phyloP scores from a whole-genome alignment of 2,329 filamentous ascomycete genomes.

The Venturiaceae sp. region DNA sequence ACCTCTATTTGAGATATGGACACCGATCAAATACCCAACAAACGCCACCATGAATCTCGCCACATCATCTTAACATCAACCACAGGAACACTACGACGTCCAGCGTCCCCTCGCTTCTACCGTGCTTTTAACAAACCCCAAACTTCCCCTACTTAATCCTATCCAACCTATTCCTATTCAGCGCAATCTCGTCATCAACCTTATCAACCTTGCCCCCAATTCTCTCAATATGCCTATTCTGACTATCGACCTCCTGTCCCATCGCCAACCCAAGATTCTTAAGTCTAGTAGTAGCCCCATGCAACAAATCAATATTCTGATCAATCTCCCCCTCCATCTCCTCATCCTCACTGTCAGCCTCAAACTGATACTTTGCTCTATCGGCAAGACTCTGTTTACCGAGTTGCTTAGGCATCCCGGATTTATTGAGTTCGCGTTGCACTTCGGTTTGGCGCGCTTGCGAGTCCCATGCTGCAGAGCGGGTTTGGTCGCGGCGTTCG shows the following conservation, averaged over 20 bases:
- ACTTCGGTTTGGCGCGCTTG: constrained; percentile 55
- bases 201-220: constrained; percentile 65
- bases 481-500: constrained; percentile 45
- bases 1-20: not conserved
- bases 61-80: not conserved
- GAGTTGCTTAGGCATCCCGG: constrained; percentile 34
- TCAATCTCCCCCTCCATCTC: constrained; percentile 12
- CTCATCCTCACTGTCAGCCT: constrained; percentile 34
- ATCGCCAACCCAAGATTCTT: constrained; percentile 67
- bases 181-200: constrained; percentile 71
- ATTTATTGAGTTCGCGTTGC: constrained; percentile 39
- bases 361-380: constrained; percentile 65
- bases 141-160: constrained; percentile 38
- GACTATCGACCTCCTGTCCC: constrained; percentile 62
- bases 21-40: not conserved
- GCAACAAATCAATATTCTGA: constrained; percentile 13
- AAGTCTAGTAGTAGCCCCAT: constrained; percentile 54
- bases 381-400: constrained; percentile 47
- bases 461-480: constrained; percentile 40
- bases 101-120: not conserved
- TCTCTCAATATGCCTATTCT: constrained; percentile 68
- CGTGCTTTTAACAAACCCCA: not conserved
- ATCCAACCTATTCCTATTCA: constrained; percentile 65
- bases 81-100: not conserved
- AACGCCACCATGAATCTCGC: not conserved